phyloP scores from a whole-genome alignment of 2,329 filamentous ascomycete genomes.

The Fusarium cicatricum region DNA sequence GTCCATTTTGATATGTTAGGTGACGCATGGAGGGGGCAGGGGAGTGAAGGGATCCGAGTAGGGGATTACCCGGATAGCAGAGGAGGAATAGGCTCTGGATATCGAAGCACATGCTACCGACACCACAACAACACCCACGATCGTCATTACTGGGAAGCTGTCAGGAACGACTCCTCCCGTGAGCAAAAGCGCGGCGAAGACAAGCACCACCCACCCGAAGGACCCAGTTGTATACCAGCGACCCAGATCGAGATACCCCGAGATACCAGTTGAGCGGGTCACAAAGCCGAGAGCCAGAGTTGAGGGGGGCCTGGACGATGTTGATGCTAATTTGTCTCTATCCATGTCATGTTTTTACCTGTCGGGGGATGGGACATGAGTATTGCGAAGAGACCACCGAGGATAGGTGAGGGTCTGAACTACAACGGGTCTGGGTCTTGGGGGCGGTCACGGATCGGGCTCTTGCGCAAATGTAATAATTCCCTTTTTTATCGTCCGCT shows the following conservation, averaged over 20 bases:
- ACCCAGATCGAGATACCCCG: conserved; percentile 41
- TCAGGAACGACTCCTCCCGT: conserved; percentile 21
- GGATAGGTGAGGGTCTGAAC: conserved; percentile 40
- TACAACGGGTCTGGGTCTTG: conserved; percentile 41
- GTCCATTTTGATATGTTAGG: conserved; percentile 42
- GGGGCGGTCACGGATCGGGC: conserved; percentile 39
- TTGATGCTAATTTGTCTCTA: conserved; percentile 38
- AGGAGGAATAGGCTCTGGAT: conserved; percentile 33
- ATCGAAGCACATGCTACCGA: conserved; percentile 32
- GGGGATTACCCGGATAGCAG: conserved; percentile 30
- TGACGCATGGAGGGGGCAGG: conserved; percentile 38
- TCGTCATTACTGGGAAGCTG: conserved; percentile 20
- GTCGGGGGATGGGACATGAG: conserved; percentile 14
- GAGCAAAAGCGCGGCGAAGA: conserved; percentile 19
- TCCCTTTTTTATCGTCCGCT: conserved; percentile 51
- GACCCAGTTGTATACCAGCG: conserved; percentile 32
- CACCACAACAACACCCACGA: conserved; percentile 30
- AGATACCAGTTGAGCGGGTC: conserved; percentile 39
- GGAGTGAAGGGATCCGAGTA: conserved; percentile 31
- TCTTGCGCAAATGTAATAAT: conserved; percentile 60
- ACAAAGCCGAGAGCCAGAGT: conserved; percentile 34
- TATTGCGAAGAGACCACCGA: conserved; percentile 28
- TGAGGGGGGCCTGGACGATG: conserved; percentile 29
- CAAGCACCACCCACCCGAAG: conserved; percentile 23
- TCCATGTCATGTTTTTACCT: conserved; percentile 28